phyloP scores from a whole-genome alignment of 1,139 yeast species.

The Arxiozyma bovina region DNA sequence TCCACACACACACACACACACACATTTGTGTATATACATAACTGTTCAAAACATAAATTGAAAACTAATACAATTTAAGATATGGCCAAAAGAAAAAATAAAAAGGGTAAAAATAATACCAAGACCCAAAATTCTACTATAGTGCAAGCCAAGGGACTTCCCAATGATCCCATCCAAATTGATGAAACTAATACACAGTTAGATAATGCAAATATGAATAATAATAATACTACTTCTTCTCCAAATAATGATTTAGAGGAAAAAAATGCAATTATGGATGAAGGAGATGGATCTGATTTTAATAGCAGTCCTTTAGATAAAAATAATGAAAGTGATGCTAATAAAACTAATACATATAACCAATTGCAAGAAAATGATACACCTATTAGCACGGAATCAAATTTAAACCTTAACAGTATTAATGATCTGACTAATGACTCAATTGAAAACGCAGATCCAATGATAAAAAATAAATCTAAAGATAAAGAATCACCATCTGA shows the following conservation, averaged over 20 bases:
- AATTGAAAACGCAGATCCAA: not conserved
- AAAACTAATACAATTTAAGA: too few relatives aligned
- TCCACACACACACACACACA: not conserved
- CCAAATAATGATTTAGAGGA: not conserved
- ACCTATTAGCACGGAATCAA: too few relatives aligned
- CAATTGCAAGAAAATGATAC: too few relatives aligned
- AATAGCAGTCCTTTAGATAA: not conserved
- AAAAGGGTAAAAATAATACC: slow-evolving; percentile 3
- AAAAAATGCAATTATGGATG: not conserved
- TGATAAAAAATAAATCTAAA: too few relatives aligned
- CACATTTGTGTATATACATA: not conserved
- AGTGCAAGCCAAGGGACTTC: not conserved
- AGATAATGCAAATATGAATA: too few relatives aligned
- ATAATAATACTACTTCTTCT: not conserved
- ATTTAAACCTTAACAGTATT: too few relatives aligned
- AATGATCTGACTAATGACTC: not conserved
- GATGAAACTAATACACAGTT: not conserved
- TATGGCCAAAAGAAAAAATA: slow-evolving; percentile 5
- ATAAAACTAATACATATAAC: too few relatives aligned
- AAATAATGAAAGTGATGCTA: not conserved
- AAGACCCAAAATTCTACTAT: not conserved
- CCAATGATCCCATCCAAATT: not conserved
- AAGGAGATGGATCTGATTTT: not conserved
- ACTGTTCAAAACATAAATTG: too few relatives aligned
- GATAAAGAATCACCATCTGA: not conserved